Conservation (phyloP, 768 basidiomycete species). For the Pulveroboletus sp. region DNA sequence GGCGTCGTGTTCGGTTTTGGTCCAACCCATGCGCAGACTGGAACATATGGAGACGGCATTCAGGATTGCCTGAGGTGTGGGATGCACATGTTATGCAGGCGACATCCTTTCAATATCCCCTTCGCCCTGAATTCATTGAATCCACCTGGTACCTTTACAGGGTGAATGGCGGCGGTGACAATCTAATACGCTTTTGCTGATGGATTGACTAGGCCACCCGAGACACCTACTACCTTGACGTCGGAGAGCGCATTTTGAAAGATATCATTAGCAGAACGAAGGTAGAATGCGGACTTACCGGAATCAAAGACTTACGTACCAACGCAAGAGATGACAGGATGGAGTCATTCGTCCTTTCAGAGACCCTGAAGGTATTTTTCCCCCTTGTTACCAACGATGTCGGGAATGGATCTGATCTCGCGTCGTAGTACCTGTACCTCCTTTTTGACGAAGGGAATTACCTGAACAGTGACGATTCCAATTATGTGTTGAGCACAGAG, state of each 20-base stretch:
- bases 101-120: slow-evolving; percentile 73
- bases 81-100: slow-evolving; percentile 70
- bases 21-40: slow-evolving; percentile 52
- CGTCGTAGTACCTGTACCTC: slow-evolving; percentile 78
- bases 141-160: slow-evolving; percentile 95
- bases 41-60: slow-evolving; percentile 86
- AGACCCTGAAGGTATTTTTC: slow-evolving; percentile 74
- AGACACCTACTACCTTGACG: slow-evolving; percentile 88
- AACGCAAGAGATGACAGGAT: slow-evolving; percentile 87
- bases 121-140: slow-evolving; percentile 91
- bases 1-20: not conserved
- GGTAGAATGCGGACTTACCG: slow-evolving; percentile 82
- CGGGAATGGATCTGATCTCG: not conserved
- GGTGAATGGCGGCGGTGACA: slow-evolving; percentile 37
- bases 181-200: not conserved
- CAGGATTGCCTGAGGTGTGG: slow-evolving; percentile 90
- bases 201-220: slow-evolving; percentile 65
- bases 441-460: slow-evolving; percentile 85
- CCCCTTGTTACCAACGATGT: not conserved
- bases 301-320: slow-evolving; percentile 72
- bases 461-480: slow-evolving; percentile 70
- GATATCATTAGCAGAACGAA: slow-evolving; percentile 73
- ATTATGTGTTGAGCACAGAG: slow-evolving; percentile 93
- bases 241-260: slow-evolving; percentile 77
- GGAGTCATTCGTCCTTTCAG: slow-evolving; percentile 95